Conservation (phyloP, 345 rosid species). For the Noccaea caerulescens region DNA sequence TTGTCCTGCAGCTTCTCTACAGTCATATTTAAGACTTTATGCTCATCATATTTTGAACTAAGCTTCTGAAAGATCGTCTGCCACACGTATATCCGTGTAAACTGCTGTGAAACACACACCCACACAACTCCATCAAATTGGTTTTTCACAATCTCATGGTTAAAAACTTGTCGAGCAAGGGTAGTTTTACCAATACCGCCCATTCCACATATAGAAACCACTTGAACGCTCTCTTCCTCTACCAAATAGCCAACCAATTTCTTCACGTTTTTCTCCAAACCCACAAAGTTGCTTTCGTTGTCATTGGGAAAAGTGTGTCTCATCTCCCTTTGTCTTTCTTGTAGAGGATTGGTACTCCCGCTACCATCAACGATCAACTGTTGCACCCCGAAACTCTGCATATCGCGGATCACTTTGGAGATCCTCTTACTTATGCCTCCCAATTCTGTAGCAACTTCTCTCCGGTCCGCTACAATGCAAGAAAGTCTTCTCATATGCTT, state of each 20-base stretch:
- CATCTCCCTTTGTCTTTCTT: neutral
- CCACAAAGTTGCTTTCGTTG: conserved; percentile 44
- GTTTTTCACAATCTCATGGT: conserved; percentile 23
- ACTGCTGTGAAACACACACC: conserved; percentile 51
- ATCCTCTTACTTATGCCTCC: conserved; percentile 8
- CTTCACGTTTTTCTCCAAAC: conserved; percentile 36
- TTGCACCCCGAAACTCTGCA: conserved; percentile 21
- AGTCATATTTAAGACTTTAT: conserved; percentile 19
- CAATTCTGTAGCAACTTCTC: neutral
- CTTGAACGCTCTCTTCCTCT: conserved; percentile 14
- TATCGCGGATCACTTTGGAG: neutral
- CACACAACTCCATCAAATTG: conserved; percentile 41
- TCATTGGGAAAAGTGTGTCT: too few species aligned
- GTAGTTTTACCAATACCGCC: conserved; percentile 63
- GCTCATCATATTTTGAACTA: conserved; percentile 6
- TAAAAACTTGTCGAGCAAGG: conserved; percentile 43
- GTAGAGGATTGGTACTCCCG: neutral
- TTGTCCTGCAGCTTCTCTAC: conserved; percentile 37
- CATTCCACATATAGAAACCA: conserved; percentile 54
- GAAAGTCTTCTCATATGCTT: neutral
- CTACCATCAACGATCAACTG: neutral
- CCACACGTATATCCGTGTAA: conserved; percentile 38
- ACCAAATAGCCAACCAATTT: conserved; percentile 37
- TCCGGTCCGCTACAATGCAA: neutral
- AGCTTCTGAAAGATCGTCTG: conserved; percentile 34